phyloP scores from a whole-genome alignment of 1,139 yeast genomes.

The Candida sp. region DNA sequence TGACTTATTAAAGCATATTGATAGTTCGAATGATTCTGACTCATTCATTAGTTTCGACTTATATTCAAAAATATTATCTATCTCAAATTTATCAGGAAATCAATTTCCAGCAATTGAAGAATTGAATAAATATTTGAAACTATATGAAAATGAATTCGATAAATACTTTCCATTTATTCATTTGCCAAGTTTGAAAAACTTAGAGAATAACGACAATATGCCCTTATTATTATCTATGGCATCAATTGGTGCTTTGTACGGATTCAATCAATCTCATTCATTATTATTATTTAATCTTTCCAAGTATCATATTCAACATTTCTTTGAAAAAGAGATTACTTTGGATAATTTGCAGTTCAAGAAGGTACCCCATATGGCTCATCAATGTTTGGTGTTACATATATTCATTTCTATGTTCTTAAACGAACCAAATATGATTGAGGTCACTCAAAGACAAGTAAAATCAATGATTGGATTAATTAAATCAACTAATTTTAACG shows the following conservation, averaged over 20 bases:
- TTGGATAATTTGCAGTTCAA: constrained; percentile 48
- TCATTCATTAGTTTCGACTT: constrained; percentile 46
- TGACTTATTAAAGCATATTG: constrained; percentile 46
- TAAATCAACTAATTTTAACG: constrained; percentile 70
- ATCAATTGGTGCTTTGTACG: constrained; percentile 84
- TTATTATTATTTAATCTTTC: constrained; percentile 75
- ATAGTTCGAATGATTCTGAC: constrained; percentile 8
- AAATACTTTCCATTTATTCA: constrained; percentile 84
- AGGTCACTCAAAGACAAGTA: constrained; percentile 72
- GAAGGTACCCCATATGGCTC: constrained; percentile 82
- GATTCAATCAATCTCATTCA: constrained; percentile 78
- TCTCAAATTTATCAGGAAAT: constrained; percentile 45
- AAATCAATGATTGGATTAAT: constrained; percentile 77
- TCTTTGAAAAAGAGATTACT: constrained; percentile 57
- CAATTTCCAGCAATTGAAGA: constrained; percentile 76
- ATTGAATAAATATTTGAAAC: constrained; percentile 65
- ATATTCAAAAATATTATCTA: constrained; percentile 49
- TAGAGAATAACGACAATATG: constrained; percentile 57
- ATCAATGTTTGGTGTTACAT: constrained; percentile 78
- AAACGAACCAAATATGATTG: constrained; percentile 70
- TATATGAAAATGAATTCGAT: constrained; percentile 74
- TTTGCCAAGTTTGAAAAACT: constrained; percentile 60
- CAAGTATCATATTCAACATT: constrained; percentile 72
- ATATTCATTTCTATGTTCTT: constrained; percentile 82
- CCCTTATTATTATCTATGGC: constrained; percentile 82